Base-by-base conservation (phyloP, 2,329 filamentous ascomycete species). In the Colletotrichum sp. region DNA sequence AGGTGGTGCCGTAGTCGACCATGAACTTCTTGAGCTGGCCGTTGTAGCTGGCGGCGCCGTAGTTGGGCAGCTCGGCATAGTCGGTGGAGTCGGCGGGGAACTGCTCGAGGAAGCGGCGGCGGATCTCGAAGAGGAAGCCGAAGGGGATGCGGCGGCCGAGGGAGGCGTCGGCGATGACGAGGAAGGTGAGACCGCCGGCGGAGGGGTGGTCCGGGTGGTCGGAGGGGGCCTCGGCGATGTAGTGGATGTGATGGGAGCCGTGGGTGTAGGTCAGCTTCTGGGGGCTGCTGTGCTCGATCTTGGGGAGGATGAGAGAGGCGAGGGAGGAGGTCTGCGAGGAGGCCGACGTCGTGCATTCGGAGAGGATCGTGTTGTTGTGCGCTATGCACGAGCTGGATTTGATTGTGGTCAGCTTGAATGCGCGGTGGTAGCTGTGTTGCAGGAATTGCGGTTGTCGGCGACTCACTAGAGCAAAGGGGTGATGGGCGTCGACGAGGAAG, bases 181-280 rank as follows among this genome's bases (percentile, higher is more conserved):
- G 92, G 86, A 97, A 99, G 63, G 96, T 98, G 52, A 99, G 91
- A 1, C 96, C 95, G 69, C 95, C 95, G 67, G 94, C 93, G 9
- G 93, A 92, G 66, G 89, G 88, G 80, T 85, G 88, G 81, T 79
- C 82, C 72, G 87, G 87, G 82, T 93, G 91, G 80, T 91, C 91
- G 5, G 93, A 93, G 12, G 95, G 93, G 1, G 95, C 93, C 82
- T 97, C 94, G 81, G 96, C 92, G 82, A 99, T 94, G 89, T 98
- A 98, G 90, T 99, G 96, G 85, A 99, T 97, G 89, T 97, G 95
- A 85, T 98, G 93, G 76, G 93, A 89, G 86, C 96, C 94, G 85
- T 98, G 96, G 55, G 95, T 98, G 88, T 98, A 98, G 71, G 96
- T 99, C 79, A 98, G 92, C 86, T 98, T 98, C 82, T 98, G 93